Evolutionary conservation across 371 early-diverging fungal genomes (phyloP).

Genomic region (Rhizopus sp.): DNA sequence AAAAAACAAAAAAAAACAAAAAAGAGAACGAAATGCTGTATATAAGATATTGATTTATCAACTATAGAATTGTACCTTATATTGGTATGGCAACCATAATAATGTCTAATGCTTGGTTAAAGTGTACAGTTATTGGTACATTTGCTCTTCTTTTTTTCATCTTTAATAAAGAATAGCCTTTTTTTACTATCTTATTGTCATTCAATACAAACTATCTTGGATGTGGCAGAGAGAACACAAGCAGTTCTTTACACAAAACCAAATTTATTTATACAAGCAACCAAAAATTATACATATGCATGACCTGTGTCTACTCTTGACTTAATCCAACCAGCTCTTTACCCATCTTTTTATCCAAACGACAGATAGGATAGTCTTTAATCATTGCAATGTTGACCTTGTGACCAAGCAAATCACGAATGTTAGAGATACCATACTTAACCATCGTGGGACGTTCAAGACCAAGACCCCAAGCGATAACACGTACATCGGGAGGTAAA

Average conservation of each 20-base stretch:
- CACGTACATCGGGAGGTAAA: constrained; percentile 94
- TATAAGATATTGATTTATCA: constrained; percentile 5
- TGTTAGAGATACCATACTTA: constrained; percentile 97
- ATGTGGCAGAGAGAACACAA: no score
- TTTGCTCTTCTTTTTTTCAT: no score
- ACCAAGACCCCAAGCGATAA: constrained; percentile 99
- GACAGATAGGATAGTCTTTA: constrained; percentile 88
- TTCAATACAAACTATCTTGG: constrained; percentile 22
- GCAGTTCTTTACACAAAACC: no score
- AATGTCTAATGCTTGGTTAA: constrained; percentile 40
- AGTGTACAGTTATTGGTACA: no score
- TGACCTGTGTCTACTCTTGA: constrained; percentile 18
- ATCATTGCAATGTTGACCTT: constrained; percentile 97
- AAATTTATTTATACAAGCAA: no score
- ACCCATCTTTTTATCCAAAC: constrained; percentile 82
- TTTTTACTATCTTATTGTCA: no score
- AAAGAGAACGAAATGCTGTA: neutral
- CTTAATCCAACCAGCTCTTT: constrained; percentile 61
- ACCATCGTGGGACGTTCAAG: constrained; percentile 99
- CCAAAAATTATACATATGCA: no score
- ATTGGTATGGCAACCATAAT: constrained; percentile 96
- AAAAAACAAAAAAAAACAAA: no score
- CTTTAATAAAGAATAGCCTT: no score
- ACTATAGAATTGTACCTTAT: constrained; percentile 79
- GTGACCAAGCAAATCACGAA: constrained; percentile 98